These are phyloP conservation scores for Elsinoe australis DNA, from an alignment of 2,329 filamentous ascomycete genomes.

Conservation along the genomic window DNA sequence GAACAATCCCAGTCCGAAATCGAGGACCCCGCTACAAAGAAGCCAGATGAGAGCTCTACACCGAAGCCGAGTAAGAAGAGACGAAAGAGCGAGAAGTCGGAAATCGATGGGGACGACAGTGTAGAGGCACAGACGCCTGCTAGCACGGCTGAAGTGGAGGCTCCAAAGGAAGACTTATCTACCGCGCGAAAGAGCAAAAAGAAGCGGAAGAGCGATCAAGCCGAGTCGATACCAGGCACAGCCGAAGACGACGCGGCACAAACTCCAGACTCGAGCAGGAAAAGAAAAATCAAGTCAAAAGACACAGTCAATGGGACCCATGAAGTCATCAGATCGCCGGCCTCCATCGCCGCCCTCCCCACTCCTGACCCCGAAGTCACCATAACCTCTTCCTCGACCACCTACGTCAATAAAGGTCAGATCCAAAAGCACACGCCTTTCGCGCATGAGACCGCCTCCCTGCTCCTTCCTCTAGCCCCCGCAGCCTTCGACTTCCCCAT, in stretches of 20 bases:
- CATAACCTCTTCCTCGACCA: conserved; percentile 2
- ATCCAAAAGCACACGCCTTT: conserved; percentile 55
- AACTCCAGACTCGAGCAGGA: conserved; percentile 16
- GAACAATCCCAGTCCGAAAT: conserved; percentile 17
- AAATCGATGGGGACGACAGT: not conserved
- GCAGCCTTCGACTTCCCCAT: conserved; percentile 61
- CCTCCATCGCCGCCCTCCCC: conserved; percentile 3
- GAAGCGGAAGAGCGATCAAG: conserved; percentile 27
- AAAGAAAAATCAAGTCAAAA: conserved; percentile 17
- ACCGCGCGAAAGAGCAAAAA: conserved; percentile 31
- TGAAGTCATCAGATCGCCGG: not conserved
- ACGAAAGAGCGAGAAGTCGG: conserved; percentile 13
- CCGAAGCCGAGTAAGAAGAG: conserved; percentile 16
- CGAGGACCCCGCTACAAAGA: not conserved
- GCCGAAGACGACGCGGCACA: not conserved
- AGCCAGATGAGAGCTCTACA: conserved; percentile 1
- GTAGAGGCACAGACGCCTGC: conserved; percentile 11
- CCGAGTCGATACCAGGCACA: conserved; percentile 3
- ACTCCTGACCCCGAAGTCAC: conserved; percentile 12
- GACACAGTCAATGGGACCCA: conserved; percentile 20
- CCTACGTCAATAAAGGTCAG: conserved; percentile 6
- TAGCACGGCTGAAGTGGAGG: not conserved
- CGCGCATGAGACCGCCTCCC: conserved; percentile 67
- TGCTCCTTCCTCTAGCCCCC: conserved; percentile 70
- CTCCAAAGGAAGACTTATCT: conserved; percentile 11